Percentiles rank a stretch among this genome's conserved stretches.
These are phyloP conservation scores for Hyphopichia pseudoburtonii DNA, from an alignment of 1,139 yeast species.

Conservation along the genomic window DNA sequence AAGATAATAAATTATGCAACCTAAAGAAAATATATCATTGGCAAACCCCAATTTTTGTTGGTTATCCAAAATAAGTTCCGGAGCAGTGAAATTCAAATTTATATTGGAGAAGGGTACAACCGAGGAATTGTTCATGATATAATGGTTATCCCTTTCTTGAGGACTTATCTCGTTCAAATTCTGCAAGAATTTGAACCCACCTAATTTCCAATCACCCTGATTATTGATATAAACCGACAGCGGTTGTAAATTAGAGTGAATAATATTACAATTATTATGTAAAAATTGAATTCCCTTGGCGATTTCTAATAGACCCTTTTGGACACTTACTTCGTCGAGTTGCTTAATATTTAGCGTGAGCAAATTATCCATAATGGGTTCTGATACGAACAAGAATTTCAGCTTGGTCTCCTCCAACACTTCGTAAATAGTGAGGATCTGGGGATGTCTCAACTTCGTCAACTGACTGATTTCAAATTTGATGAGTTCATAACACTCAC, in stretches of 20 bases:
- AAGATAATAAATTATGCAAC: slow-evolving; percentile 68
- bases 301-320: slow-evolving; percentile 80
- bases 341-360: slow-evolving; percentile 41
- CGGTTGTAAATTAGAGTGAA: slow-evolving; percentile 82
- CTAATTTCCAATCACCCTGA: slow-evolving; percentile 92
- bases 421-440: slow-evolving; percentile 76
- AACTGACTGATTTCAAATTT: slow-evolving; percentile 61
- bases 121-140: slow-evolving; percentile 66
- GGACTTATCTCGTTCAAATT: slow-evolving; percentile 48
- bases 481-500: slow-evolving; percentile 42
- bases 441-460: slow-evolving; percentile 85
- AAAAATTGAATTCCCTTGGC: slow-evolving; percentile 79
- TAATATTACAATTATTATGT: slow-evolving; percentile 71
- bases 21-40: slow-evolving; percentile 84
- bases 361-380: slow-evolving; percentile 65
- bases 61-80: slow-evolving; percentile 28
- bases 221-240: slow-evolving; percentile 71
- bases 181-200: slow-evolving; percentile 72
- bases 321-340: slow-evolving; percentile 69
- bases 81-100: slow-evolving; percentile 63
- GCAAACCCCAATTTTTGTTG: slow-evolving; percentile 52
- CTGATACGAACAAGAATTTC: slow-evolving; percentile 81
- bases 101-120: slow-evolving; percentile 77
- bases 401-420: slow-evolving; percentile 85
- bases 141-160: slow-evolving; percentile 53